A percentile compares a stretch with the other conserved stretches of the same genome.
These are phyloP conservation scores for Apiotrichum veenhuisii DNA, from an alignment of 1,284 basidiomycete species.

Conservation along the genomic window DNA sequence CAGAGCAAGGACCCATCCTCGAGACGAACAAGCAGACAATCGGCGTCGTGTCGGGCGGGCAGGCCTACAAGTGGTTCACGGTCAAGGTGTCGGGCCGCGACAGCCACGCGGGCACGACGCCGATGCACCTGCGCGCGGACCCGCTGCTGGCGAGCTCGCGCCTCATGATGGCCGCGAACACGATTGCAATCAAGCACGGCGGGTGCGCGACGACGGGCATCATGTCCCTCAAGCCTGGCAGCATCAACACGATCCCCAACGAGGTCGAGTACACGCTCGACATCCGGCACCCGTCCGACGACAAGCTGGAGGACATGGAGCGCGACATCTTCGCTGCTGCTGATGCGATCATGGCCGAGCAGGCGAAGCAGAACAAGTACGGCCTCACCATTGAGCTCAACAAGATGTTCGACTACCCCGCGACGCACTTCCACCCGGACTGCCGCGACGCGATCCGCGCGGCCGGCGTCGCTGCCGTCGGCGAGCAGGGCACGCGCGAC, in stretches of 20 bases:
- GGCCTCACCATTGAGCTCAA: conserved; percentile 6
- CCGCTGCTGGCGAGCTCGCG: conserved; percentile 17
- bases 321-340: conserved; percentile 10
- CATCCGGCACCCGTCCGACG: conserved; percentile 23
- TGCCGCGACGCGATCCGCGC: conserved; percentile 14
- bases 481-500: conserved; percentile 1
- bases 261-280: conserved; percentile 25
- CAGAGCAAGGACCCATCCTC: conserved; percentile 35
- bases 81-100: conserved; percentile 24
- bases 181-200: conserved; percentile 12
- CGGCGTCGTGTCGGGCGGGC: conserved; percentile 28
- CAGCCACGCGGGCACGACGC: conserved; percentile 32
- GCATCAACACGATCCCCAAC: conserved; percentile 27
- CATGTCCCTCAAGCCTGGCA: conserved; percentile 12
- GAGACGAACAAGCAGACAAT: conserved; percentile 17
- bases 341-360: background rate
- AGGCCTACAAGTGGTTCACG: conserved; percentile 32
- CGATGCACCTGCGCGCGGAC: conserved; percentile 25
- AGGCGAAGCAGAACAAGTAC: background rate
- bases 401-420: conserved; percentile 14
- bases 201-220: conserved; percentile 27
- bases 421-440: conserved; percentile 8
- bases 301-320: conserved; percentile 15
- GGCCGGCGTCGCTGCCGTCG: conserved; percentile 4
- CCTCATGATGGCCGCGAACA: conserved; percentile 18